A percentile compares a stretch with the other conserved stretches of the same genome.
Evolutionary conservation across 139 green algal species (phyloP).

Genomic region (Tetradesmus obliquus): DNA sequence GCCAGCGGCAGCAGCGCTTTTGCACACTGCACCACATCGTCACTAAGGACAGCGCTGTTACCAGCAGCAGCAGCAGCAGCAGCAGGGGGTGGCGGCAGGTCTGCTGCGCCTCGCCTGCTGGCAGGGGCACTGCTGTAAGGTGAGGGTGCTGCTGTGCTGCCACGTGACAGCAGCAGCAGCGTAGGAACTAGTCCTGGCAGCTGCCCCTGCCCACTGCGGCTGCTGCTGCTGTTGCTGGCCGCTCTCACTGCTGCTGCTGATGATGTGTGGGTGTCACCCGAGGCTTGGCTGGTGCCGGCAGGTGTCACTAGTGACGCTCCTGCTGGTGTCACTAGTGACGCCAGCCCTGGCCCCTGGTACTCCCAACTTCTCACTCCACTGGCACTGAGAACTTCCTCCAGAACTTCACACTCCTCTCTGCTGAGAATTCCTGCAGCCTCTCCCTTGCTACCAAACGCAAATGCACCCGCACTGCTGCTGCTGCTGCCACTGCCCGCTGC

Average conservation of each 20-base stretch:
- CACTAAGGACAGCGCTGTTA: neutral
- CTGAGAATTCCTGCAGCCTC: neutral
- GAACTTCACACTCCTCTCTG: neutral
- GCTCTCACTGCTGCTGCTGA: neutral
- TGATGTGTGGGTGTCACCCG: neutral
- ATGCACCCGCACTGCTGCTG: constrained; percentile 14
- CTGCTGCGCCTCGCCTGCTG: neutral
- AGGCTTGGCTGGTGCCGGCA: neutral
- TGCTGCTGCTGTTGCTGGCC: neutral
- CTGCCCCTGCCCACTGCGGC: neutral
- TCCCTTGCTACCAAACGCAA: neutral
- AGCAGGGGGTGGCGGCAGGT: constrained; percentile 7
- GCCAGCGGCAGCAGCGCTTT: constrained; percentile 22
- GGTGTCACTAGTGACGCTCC: neutral
- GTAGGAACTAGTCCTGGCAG: neutral
- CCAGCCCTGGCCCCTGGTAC: neutral
- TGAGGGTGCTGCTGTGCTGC: neutral
- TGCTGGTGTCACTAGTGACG: neutral
- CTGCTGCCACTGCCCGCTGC: neutral
- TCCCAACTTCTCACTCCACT: neutral
- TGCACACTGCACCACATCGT: constrained; percentile 17
- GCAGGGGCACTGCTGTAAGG: neutral
- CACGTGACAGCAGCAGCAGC: constrained; percentile 22
- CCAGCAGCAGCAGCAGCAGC: neutral
- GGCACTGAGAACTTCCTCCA: neutral